These are phyloP conservation scores for Zygosaccharomyces gambellarensis DNA, from an alignment of 805 yeast genomes.

Conservation along the genomic window DNA sequence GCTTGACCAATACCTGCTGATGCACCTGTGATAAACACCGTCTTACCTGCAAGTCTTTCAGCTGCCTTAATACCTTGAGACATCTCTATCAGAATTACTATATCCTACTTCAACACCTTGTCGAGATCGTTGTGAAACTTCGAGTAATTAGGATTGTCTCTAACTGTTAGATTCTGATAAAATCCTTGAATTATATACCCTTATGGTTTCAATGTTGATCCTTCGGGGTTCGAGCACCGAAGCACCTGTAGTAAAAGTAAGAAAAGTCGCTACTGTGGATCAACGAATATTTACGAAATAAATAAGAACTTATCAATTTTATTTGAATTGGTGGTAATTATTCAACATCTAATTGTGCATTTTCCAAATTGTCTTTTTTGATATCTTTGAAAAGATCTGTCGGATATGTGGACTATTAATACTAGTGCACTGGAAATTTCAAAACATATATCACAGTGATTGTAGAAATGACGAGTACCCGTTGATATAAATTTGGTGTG, in stretches of 20 bases:
- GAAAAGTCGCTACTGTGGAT: background rate
- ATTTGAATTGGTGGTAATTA: too few relatives aligned
- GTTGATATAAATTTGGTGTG: too few relatives aligned
- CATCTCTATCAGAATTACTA: slow-evolving; percentile 35
- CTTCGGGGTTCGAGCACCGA: background rate
- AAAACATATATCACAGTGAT: too few relatives aligned
- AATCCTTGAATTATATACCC: background rate
- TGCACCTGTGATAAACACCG: slow-evolving; percentile 89
- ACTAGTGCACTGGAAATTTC: too few relatives aligned
- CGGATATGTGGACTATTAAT: too few relatives aligned
- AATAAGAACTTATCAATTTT: background rate
- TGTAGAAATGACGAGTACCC: too few relatives aligned
- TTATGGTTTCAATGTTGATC: background rate
- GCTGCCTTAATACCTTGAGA: slow-evolving; percentile 72
- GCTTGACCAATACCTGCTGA: slow-evolving; percentile 94
- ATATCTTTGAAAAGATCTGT: too few relatives aligned
- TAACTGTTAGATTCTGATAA: too few relatives aligned
- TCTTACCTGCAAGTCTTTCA: slow-evolving; percentile 73
- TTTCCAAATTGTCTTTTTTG: too few relatives aligned
- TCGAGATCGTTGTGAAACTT: too few relatives aligned
- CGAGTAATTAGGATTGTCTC: too few relatives aligned
- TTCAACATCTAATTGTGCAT: too few relatives aligned
- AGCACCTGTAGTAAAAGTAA: background rate
- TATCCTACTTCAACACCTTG: background rate
- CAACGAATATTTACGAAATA: background rate